phyloP scores from a whole-genome alignment of 345 rosid genomes.

The Lagerstroemia speciosa region DNA sequence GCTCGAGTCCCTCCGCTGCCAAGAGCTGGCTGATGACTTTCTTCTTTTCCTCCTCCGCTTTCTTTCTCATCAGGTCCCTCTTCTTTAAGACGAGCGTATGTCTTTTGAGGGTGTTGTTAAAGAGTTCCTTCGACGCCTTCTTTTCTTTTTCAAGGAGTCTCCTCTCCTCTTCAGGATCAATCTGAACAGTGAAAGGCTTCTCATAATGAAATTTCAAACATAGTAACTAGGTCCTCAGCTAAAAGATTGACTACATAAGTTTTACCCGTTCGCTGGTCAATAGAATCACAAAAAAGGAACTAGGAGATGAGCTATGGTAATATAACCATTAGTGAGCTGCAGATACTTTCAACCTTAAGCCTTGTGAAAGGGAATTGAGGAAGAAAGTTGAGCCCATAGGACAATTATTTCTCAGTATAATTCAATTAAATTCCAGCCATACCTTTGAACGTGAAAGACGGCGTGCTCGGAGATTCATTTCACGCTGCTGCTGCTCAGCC shows the following conservation, averaged over 20 bases:
- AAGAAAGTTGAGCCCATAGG: not conserved
- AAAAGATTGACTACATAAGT: not conserved
- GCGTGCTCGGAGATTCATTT: conserved; percentile 71
- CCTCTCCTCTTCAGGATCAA: conserved; percentile 89
- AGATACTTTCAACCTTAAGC: not conserved
- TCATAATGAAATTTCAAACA: not conserved
- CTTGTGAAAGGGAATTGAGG: not conserved
- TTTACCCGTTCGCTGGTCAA: not conserved
- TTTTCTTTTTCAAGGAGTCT: conserved; percentile 67
- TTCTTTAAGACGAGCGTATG: conserved; percentile 79
- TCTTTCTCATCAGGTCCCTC: conserved; percentile 83
- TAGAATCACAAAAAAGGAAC: not conserved
- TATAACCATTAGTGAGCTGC: not conserved
- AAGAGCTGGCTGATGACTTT: conserved; percentile 52
- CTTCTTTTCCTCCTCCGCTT: conserved; percentile 70
- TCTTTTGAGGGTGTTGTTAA: conserved; percentile 54
- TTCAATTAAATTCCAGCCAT: not conserved
- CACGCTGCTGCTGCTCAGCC: conserved; percentile 97
- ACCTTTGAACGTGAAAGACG: conserved; percentile 91
- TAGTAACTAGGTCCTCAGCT: not conserved
- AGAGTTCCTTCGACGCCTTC: conserved; percentile 65
- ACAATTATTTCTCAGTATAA: conserved; percentile 5
- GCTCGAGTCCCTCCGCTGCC: conserved; percentile 89
- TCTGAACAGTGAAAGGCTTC: conserved; percentile 20
- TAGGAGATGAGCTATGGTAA: not conserved